Percentiles rank a stretch among this genome's conserved stretches.
These are phyloP conservation scores for Mortierella sp. DNA, from an alignment of 371 early-diverging fungal species.

Conservation along the genomic window DNA sequence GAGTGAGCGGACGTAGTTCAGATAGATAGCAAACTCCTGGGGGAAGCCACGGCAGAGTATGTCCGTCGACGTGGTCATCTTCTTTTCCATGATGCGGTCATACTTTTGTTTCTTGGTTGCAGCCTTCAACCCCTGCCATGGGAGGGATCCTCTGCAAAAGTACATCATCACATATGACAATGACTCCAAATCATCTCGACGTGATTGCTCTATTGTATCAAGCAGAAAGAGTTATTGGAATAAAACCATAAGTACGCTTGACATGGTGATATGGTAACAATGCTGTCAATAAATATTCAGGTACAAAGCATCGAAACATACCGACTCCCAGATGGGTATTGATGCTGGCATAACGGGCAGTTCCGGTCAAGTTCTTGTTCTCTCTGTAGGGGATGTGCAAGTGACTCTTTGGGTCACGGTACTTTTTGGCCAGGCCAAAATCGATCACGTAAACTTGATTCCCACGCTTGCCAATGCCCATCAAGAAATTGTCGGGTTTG, in stretches of 20 bases:
- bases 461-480: constrained; percentile 95
- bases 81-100: constrained; percentile 99
- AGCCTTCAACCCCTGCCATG: constrained; percentile 99
- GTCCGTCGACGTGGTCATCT: constrained; percentile 97
- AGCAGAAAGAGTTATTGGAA: background rate
- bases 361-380: constrained; percentile 99
- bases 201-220: constrained; percentile 89
- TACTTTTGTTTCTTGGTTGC: constrained; percentile 99
- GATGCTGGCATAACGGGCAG: constrained; percentile 99
- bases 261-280: too few species aligned
- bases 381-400: constrained; percentile 98
- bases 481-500: constrained; percentile 99
- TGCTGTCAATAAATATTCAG: too few species aligned
- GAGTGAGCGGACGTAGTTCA: constrained; percentile 96
- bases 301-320: too few species aligned
- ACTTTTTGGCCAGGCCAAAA: constrained; percentile 99
- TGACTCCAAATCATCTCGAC: constrained; percentile 99
- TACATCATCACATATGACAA: constrained; percentile 99
- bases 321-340: constrained; percentile 99
- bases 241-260: too few species aligned
- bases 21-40: constrained; percentile 95
- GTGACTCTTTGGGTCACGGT: constrained; percentile 96
- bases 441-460: constrained; percentile 99
- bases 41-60: constrained; percentile 97
- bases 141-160: constrained; percentile 98